phyloP scores from a whole-genome alignment of 768 basidiomycete genomes.

The Tremella mesenterica region DNA sequence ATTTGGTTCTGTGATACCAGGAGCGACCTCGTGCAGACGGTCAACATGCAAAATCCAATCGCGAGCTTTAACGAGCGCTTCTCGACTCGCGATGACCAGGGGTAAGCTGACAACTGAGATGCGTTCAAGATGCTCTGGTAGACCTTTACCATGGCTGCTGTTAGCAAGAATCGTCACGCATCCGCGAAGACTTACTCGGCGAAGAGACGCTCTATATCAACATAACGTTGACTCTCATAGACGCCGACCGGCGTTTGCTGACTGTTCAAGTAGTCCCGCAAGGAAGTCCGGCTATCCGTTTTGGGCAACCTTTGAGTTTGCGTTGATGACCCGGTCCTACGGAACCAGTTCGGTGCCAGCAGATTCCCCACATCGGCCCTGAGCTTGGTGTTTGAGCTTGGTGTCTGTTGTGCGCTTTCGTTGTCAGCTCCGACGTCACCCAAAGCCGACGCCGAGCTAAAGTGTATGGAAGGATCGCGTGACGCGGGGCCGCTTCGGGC shows the following conservation, averaged over 20 bases:
- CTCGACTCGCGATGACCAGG: constrained; percentile 18
- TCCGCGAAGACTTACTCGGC: constrained; percentile 25
- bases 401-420: too few species aligned
- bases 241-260: constrained; percentile 36
- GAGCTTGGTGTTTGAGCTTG: constrained; percentile 11
- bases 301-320: neutral
- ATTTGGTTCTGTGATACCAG: constrained; percentile 5
- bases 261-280: constrained; percentile 35
- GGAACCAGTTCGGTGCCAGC: too few species aligned
- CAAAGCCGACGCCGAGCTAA: neutral
- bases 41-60: constrained; percentile 15
- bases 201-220: constrained; percentile 35
- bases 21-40: neutral
- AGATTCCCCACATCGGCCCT: constrained; percentile 7
- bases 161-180: neutral
- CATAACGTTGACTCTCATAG: constrained; percentile 39
- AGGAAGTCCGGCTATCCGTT: constrained; percentile 28
- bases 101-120: constrained; percentile 24
- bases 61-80: constrained; percentile 11
- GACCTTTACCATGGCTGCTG: constrained; percentile 29
- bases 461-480: constrained; percentile 25
- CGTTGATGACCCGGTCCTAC: too few species aligned
- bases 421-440: constrained; percentile 5
- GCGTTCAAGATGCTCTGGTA: constrained; percentile 31
- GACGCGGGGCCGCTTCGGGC: constrained; percentile 18